Base-by-base conservation (phyloP, 768 basidiomycete species). In the Mycena rebaudengoi region DNA sequence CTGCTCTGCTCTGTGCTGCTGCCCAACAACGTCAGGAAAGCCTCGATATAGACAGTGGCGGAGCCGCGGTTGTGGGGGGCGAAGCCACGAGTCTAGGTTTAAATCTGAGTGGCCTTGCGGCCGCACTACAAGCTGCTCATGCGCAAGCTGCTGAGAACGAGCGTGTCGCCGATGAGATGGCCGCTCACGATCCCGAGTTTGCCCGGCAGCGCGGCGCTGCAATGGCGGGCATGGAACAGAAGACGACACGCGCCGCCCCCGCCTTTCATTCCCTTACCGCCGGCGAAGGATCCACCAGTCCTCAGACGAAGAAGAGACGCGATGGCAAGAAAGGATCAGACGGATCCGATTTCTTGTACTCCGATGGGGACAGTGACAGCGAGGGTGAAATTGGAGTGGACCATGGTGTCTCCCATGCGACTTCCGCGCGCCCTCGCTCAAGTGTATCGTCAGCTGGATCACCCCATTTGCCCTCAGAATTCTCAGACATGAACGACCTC, bases 181-280 rank as follows among this genome's bases (percentile, higher is more conserved):
- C 83, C 33, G 78, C 79, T 20, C 84, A 85, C 69, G 79, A 82
- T 64, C 70, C 83, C 30, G 78, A 80, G 32, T 80, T 83, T 56
- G 78, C 77, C 55, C 75, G 77, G 35, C 80, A 82, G 54, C 81
- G 80, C 55, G 82, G 83, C 64, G 78, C 81, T 66, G 78, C 76
- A 29, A 75, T 80, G 57, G 73, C 76, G 62, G 80, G 82, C 53
- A 83, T 85, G 52, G 82, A 80, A 64, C 83, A 82, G 60, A 78
- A 77, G 68, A 80, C 81, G 20, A 92, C 92, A 35, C 87, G 90
- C 65, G 86, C 85, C 2, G 89, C 91, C 0, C 91, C 92, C 48
- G 87, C 91, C 2, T 93, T 93, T 71, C 91, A 92, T 74, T 91
- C 90, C 14, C 85, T 92, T 18, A 92, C 89, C 18, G 86, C 87